Evolutionary conservation across 306 rosid genomes (phyloP).

Genomic region (Rubus parviflorus): DNA sequence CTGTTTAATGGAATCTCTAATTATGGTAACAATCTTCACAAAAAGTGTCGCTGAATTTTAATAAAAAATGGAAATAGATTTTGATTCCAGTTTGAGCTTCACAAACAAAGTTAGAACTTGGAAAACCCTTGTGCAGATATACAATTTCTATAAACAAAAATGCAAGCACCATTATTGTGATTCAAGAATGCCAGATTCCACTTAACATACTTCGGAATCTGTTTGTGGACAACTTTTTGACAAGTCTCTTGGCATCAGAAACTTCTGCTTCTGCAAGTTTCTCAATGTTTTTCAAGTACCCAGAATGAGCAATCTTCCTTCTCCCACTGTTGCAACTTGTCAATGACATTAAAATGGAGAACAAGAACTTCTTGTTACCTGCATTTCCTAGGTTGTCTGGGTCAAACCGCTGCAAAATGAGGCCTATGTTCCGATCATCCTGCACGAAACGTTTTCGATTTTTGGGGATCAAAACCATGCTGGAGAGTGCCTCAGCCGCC

Average conservation of each 20-base stretch:
- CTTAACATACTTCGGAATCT: slow-evolving; percentile 69
- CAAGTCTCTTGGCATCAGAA: slow-evolving; percentile 86
- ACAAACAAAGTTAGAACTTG: slow-evolving; percentile 27
- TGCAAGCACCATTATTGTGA: slow-evolving; percentile 25
- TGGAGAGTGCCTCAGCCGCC: slow-evolving; percentile 75
- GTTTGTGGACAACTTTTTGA: slow-evolving; percentile 66
- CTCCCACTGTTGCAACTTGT: slow-evolving; percentile 79
- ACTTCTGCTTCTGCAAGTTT: slow-evolving; percentile 81
- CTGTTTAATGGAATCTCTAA: slow-evolving; percentile 30
- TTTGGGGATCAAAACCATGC: slow-evolving; percentile 63
- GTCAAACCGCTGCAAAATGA: slow-evolving; percentile 59
- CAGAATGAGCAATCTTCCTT: slow-evolving; percentile 70
- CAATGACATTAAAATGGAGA: slow-evolving; percentile 69
- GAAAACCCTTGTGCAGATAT: slow-evolving; percentile 44
- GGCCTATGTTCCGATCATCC: slow-evolving; percentile 62
- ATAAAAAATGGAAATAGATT: slow-evolving; percentile 3
- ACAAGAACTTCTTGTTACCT: slow-evolving; percentile 54
- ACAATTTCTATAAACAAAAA: slow-evolving; percentile 45
- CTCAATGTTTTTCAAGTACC: slow-evolving; percentile 69
- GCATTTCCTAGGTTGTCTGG: slow-evolving; percentile 51
- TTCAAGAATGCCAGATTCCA: slow-evolving; percentile 82
- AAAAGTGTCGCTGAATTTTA: slow-evolving; percentile 4
- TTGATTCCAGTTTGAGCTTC: slow-evolving; percentile 8
- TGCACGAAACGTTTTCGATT: slow-evolving; percentile 74
- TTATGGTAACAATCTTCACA: slow-evolving; percentile 38